These are phyloP conservation scores for Colletotrichum trifolii DNA, from an alignment of 2,329 filamentous ascomycete species.

Conservation along the genomic window DNA sequence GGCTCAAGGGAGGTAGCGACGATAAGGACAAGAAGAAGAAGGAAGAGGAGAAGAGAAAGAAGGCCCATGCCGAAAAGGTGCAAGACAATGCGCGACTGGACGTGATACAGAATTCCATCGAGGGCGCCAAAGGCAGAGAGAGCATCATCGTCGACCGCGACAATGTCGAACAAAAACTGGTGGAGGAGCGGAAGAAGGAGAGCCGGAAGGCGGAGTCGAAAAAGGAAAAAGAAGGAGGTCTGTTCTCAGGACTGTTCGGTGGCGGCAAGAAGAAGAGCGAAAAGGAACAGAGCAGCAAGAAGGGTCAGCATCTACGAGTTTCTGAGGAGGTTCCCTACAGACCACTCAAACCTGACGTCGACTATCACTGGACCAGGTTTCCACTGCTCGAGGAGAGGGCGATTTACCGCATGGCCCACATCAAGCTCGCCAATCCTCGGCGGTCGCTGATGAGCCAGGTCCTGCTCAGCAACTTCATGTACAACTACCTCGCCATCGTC, in stretches of 20 bases:
- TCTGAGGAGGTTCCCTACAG: slow-evolving; percentile 83
- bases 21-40: slow-evolving; percentile 74
- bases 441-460: slow-evolving; percentile 94
- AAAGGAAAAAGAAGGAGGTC: slow-evolving; percentile 90
- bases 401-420: slow-evolving; percentile 98
- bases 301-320: slow-evolving; percentile 76
- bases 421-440: slow-evolving; percentile 97
- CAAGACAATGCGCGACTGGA: slow-evolving; percentile 88
- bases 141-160: slow-evolving; percentile 87
- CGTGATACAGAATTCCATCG: slow-evolving; percentile 87
- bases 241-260: slow-evolving; percentile 95
- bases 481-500: slow-evolving; percentile 97
- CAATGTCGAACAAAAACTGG: slow-evolving; percentile 74
- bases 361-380: slow-evolving; percentile 96
- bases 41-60: slow-evolving; percentile 75
- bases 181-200: slow-evolving; percentile 87
- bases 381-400: slow-evolving; percentile 95
- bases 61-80: slow-evolving; percentile 63
- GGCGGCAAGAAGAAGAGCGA: slow-evolving; percentile 89
- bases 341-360: slow-evolving; percentile 83
- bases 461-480: slow-evolving; percentile 99
- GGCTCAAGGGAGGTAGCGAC: slow-evolving; percentile 83
- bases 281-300: slow-evolving; percentile 79
- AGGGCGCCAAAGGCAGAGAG: slow-evolving; percentile 78
- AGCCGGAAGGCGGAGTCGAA: slow-evolving; percentile 82